A percentile compares a stretch with the other conserved stretches of the same genome.
These are phyloP conservation scores for Byssochlamys sp. DNA, from an alignment of 2,329 filamentous ascomycete genomes.

Conservation along the genomic window DNA sequence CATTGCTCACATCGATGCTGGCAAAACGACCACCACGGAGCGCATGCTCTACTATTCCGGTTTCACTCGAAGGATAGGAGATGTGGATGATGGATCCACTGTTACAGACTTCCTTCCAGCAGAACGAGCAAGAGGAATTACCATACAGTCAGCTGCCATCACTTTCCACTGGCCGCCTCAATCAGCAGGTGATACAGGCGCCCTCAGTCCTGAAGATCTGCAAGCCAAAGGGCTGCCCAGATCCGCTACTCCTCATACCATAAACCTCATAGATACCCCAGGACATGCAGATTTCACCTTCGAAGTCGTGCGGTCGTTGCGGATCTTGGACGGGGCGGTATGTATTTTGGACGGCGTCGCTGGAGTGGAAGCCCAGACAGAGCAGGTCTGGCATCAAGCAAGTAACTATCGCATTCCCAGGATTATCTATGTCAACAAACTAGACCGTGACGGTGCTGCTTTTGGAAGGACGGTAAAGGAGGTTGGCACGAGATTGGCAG, in stretches of 20 bases:
- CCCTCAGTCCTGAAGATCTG: constrained; percentile 10
- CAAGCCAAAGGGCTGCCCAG: constrained; percentile 36
- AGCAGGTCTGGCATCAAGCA: constrained; percentile 89
- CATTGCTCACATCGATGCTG: constrained; percentile 96
- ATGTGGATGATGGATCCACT: constrained; percentile 92
- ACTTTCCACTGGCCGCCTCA: constrained; percentile 81
- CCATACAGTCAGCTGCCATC: constrained; percentile 93
- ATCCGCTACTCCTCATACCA: constrained; percentile 53
- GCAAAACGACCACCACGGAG: constrained; percentile 97
- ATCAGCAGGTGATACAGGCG: constrained; percentile 10
- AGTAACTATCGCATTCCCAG: constrained; percentile 76
- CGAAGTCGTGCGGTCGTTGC: constrained; percentile 81
- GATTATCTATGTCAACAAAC: constrained; percentile 73
- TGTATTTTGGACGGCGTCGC: constrained; percentile 88
- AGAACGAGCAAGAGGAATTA: constrained; percentile 85
- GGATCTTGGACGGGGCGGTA: constrained; percentile 80
- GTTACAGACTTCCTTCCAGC: constrained; percentile 94
- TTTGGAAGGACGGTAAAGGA: constrained; percentile 81
- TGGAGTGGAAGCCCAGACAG: constrained; percentile 91
- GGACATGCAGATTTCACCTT: constrained; percentile 97
- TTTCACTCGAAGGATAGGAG: constrained; percentile 76
- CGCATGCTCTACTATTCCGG: constrained; percentile 97
- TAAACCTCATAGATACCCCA: constrained; percentile 91
- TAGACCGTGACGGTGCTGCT: constrained; percentile 69
- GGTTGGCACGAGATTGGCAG: constrained; percentile 66